Conservation (phyloP, 2,329 filamentous ascomycete species). For the Plenodomus lindquistii region DNA sequence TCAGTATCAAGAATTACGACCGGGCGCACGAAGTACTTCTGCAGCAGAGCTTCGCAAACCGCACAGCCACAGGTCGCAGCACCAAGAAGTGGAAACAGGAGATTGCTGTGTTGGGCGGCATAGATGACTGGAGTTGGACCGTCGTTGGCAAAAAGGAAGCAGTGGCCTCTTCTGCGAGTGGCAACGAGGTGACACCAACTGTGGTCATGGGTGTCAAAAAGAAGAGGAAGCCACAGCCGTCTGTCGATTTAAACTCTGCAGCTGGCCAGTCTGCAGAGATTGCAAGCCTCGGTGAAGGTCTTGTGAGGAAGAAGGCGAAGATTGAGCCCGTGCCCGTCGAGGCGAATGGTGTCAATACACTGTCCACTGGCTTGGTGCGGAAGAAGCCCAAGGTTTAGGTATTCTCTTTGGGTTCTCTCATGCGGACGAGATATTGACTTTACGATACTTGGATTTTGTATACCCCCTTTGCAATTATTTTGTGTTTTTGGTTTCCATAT, state of each 20-base stretch:
- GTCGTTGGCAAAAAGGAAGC: constrained; percentile 32
- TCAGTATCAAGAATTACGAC: constrained; percentile 68
- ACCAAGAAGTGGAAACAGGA: constrained; percentile 73
- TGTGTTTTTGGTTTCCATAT: too few species aligned
- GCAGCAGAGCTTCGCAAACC: constrained; percentile 71
- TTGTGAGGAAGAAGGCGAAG: constrained; percentile 42
- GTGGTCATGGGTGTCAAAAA: constrained; percentile 38
- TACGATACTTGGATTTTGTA: too few species aligned
- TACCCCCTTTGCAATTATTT: too few species aligned
- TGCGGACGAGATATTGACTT: too few species aligned
- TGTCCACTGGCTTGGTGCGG: constrained; percentile 36
- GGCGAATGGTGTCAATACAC: constrained; percentile 31
- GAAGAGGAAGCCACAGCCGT: constrained; percentile 38
- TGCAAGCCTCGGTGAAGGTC: constrained; percentile 21
- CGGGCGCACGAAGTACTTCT: constrained; percentile 71
- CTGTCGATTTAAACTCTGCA: background rate
- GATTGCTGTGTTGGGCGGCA: constrained; percentile 53
- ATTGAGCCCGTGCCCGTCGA: constrained; percentile 16
- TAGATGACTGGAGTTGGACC: constrained; percentile 33
- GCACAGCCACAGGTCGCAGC: constrained; percentile 65
- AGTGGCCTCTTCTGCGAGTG: background rate
- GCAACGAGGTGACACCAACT: constrained; percentile 17
- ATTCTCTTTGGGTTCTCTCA: background rate
- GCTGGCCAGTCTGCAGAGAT: constrained; percentile 7
- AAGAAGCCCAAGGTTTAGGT: constrained; percentile 39